phyloP scores from a whole-genome alignment of 768 basidiomycete species.

The Suillus cothurnatus region DNA sequence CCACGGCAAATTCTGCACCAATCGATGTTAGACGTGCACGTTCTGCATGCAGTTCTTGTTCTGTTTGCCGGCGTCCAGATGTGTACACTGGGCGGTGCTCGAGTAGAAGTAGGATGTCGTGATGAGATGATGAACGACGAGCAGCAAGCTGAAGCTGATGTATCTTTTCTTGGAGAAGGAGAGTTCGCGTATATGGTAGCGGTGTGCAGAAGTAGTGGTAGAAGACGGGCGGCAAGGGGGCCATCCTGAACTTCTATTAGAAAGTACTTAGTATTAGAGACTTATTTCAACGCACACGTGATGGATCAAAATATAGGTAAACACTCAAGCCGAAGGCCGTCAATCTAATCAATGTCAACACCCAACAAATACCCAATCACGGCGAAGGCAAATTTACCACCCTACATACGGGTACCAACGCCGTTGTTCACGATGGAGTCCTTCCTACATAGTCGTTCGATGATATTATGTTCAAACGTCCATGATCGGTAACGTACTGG shows the following conservation, averaged over 20 bases:
- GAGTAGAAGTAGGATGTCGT: constrained; percentile 74
- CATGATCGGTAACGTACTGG: not conserved
- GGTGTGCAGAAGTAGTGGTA: constrained; percentile 82
- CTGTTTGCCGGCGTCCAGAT: constrained; percentile 83
- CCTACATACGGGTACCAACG: not conserved
- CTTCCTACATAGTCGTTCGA: not conserved
- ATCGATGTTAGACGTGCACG: constrained; percentile 63
- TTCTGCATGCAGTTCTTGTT: constrained; percentile 60
- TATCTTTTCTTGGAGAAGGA: constrained; percentile 70
- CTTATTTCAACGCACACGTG: not conserved
- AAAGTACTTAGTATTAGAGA: not conserved
- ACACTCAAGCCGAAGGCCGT: not conserved
- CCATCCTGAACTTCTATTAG: constrained; percentile 15
- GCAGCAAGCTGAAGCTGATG: constrained; percentile 65
- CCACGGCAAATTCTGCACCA: constrained; percentile 86
- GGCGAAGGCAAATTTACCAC: not conserved
- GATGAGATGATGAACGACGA: constrained; percentile 48
- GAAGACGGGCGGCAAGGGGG: constrained; percentile 61
- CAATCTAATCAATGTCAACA: too few relatives aligned
- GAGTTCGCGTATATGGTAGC: constrained; percentile 70
- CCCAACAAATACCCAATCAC: not conserved
- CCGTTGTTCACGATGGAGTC: not conserved
- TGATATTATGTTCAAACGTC: not conserved
- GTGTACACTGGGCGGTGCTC: constrained; percentile 97
- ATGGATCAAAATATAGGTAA: not conserved